A percentile compares a stretch with the other conserved stretches of the same genome.
These are phyloP conservation scores for Epichloe brachyelytri DNA, from an alignment of 2,329 filamentous ascomycete genomes.

Conservation along the genomic window DNA sequence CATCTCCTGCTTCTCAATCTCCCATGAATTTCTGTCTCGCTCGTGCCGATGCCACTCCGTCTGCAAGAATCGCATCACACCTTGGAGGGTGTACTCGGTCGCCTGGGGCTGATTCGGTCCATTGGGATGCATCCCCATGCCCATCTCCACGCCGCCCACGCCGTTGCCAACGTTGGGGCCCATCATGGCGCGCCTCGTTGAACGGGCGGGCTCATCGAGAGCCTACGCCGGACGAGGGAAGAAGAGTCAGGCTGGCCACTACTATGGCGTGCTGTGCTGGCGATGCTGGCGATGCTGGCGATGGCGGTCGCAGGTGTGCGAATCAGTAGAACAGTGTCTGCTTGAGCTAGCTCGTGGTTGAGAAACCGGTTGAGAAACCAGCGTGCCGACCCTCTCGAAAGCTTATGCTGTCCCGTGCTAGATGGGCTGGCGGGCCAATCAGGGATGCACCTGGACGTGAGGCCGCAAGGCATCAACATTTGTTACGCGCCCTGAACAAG, in stretches of 20 bases:
- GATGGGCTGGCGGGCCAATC: constrained; percentile 16
- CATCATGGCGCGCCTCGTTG: constrained; percentile 25
- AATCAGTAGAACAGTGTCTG: neutral
- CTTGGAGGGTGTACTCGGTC: constrained; percentile 51
- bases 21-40: constrained; percentile 94
- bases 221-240: constrained; percentile 13
- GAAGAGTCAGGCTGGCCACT: constrained; percentile 9
- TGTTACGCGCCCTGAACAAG: constrained; percentile 2
- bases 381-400: constrained; percentile 4
- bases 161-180: constrained; percentile 32
- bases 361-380: neutral
- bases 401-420: constrained; percentile 7
- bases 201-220: constrained; percentile 25
- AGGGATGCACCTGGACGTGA: constrained; percentile 12
- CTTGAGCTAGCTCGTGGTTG: neutral
- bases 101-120: constrained; percentile 40
- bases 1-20: constrained; percentile 98
- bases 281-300: neutral
- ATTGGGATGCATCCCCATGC: constrained; percentile 33
- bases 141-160: constrained; percentile 33
- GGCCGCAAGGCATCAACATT: constrained; percentile 26
- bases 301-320: neutral
- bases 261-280: neutral
- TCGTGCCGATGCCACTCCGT: constrained; percentile 99
- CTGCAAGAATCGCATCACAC: constrained; percentile 98